These are phyloP conservation scores for Oryza nivara DNA, from an alignment of 176 grass and related monocot species.

Conservation along the genomic window DNA sequence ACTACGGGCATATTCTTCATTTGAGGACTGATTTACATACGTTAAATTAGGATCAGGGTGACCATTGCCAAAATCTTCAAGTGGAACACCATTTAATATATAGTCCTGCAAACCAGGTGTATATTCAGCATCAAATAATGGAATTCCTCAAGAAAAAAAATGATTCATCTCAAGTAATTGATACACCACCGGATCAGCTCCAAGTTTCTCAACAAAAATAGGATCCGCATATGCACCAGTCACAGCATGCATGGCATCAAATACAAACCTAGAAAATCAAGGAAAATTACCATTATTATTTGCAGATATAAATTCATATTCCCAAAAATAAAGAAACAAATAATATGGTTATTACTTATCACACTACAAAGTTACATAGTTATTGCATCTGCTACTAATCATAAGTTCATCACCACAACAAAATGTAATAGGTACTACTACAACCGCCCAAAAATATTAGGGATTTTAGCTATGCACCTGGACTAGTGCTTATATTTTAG, in stretches of 20 bases:
- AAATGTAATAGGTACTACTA: background rate
- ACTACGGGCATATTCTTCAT: background rate
- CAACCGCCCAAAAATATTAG: too few relatives aligned
- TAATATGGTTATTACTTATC: constrained; percentile 1
- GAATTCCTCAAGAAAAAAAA: constrained; percentile 17
- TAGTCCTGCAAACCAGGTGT: constrained; percentile 57
- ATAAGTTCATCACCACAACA: background rate
- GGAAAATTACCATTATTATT: constrained; percentile 21
- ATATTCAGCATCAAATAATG: constrained; percentile 32
- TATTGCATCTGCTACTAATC: background rate
- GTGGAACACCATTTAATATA: constrained; percentile 81
- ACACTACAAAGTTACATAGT: background rate
- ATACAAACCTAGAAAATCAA: constrained; percentile 68
- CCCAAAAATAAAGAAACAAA: constrained; percentile 10
- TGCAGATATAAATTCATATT: constrained; percentile 1
- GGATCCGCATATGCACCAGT: constrained; percentile 92
- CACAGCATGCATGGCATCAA: constrained; percentile 92
- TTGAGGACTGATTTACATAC: constrained; percentile 48
- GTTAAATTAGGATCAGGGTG: constrained; percentile 96
- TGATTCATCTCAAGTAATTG: constrained; percentile 19
- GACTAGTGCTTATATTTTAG: too few relatives aligned
- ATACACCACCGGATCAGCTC: constrained; percentile 66
- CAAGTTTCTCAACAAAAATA: constrained; percentile 88
- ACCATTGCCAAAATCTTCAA: constrained; percentile 90
- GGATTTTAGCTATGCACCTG: too few relatives aligned